Conservation (phyloP, 2,329 filamentous ascomycete genomes). For the Fusarium verrucosum region DNA sequence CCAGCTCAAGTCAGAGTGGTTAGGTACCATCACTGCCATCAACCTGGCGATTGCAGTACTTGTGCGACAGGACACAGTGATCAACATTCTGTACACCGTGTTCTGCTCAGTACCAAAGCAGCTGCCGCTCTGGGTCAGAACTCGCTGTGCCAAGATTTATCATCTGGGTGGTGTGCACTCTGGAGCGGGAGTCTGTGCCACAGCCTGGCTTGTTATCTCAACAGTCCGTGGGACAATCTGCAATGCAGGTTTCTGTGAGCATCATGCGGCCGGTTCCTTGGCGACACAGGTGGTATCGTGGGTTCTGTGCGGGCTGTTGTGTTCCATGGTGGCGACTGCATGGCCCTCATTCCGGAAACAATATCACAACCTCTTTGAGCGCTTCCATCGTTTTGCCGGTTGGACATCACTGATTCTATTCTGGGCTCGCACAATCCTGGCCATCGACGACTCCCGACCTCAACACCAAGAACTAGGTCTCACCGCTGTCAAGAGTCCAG, state of each 20-base stretch:
- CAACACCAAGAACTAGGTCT: conserved; percentile 48
- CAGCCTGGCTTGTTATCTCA: conserved; percentile 60
- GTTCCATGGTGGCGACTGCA: conserved; percentile 68
- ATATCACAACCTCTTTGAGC: conserved; percentile 75
- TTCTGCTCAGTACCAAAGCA: conserved; percentile 57
- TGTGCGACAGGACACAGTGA: conserved; percentile 62
- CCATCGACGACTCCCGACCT: conserved; percentile 57
- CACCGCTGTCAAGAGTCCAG: conserved; percentile 52
- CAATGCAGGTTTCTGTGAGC: conserved; percentile 45
- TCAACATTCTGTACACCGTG: conserved; percentile 61
- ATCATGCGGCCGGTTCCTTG: conserved; percentile 51
- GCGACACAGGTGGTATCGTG: conserved; percentile 62
- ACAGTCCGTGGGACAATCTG: conserved; percentile 51
- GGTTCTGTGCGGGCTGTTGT: conserved; percentile 65
- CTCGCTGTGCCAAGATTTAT: conserved; percentile 60
- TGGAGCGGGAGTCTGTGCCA: conserved; percentile 59
- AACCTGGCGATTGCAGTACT: conserved; percentile 62
- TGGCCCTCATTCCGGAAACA: conserved; percentile 70
- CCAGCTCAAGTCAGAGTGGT: conserved; percentile 48
- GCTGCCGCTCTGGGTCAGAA: conserved; percentile 59
- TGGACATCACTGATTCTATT: conserved; percentile 74
- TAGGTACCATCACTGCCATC: conserved; percentile 55
- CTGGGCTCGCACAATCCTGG: conserved; percentile 69
- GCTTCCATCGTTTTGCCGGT: conserved; percentile 76
- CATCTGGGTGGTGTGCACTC: conserved; percentile 63